Conservation (phyloP, 441 rosid genomes). For the Theobroma grandiflorum region DNA sequence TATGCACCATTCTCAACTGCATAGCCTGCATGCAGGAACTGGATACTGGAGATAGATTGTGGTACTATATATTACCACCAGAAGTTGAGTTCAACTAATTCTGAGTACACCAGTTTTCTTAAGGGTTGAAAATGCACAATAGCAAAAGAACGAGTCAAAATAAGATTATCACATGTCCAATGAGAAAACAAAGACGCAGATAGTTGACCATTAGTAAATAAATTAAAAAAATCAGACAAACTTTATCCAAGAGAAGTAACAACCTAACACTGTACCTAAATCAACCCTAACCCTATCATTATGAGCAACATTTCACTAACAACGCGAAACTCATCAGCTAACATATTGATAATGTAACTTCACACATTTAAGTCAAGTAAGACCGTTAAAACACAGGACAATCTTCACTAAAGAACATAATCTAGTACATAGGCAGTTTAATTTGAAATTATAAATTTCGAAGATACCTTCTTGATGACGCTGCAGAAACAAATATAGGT, state of each 20-base stretch:
- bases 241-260: neutral
- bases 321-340: neutral
- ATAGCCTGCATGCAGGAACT: conserved; percentile 12
- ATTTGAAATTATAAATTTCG: neutral
- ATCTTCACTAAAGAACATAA: neutral
- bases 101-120: neutral
- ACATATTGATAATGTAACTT: conserved; percentile 5
- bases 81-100: neutral
- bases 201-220: neutral
- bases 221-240: neutral
- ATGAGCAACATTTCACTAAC: neutral
- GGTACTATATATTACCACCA: neutral
- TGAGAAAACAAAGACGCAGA: neutral
- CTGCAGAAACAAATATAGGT: conserved; percentile 78
- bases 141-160: neutral
- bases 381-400: neutral
- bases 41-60: conserved; percentile 8
- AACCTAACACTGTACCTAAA: neutral
- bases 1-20: conserved; percentile 8
- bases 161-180: neutral
- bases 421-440: neutral
- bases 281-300: neutral
- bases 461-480: conserved; percentile 64
- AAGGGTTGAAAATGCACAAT: neutral
- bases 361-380: neutral